Base-by-base conservation (phyloP, 2,329 filamentous ascomycete species). In the Hypoxylon rubiginosum region DNA sequence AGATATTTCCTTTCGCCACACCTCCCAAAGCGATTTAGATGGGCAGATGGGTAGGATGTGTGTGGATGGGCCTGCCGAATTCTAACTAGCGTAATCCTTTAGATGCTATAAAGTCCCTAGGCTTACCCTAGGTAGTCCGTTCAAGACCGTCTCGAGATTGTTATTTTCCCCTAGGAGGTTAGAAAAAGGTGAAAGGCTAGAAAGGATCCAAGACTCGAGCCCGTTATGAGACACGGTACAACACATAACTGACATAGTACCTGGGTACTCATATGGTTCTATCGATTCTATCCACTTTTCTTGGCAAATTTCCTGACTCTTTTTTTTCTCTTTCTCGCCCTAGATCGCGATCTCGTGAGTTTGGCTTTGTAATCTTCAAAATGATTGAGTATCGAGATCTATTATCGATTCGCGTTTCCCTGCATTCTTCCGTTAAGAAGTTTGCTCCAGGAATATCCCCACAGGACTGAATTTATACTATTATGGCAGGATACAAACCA, bases 31-130 rank as follows among this genome's bases (percentile, higher is more conserved):
- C 45, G 60, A 34, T 58, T 57, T 53, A 26, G 9, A 13, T 13
- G 32, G n/a, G 2, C 26, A 24, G 58, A 62, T 67, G 67, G 67
- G 67, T 69, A 66, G 64, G 64, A 67, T 67, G 56, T 24, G 32
- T 41, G 55, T 63, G 61, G 58, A 69, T 64, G 36, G 50, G 61
- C 64, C 64, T 69, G 62, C 67, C 67, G 67, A 43, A 67, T 67
- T 62, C 56, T 9, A 53, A 55, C 58, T 69, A 69, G 67, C 49
- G 67, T 48, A 52, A 58, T 59, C 32, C 24, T 57, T 46, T 32
- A 54, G 11, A 51, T 36, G 57, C 32, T 61, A 21, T 54, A 41
- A 34, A 43, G n/a, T 48, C 30, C 19, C 32, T 43, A 58, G 30
- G 30, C 39, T 36, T 26, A 13, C 32, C 21, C 21, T 24, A 24